Evolutionary conservation across 257 asterid species (phyloP), one percentile per base, ranked within the genome.

Genomic region (Nyctanthes arbortristis): DNA sequence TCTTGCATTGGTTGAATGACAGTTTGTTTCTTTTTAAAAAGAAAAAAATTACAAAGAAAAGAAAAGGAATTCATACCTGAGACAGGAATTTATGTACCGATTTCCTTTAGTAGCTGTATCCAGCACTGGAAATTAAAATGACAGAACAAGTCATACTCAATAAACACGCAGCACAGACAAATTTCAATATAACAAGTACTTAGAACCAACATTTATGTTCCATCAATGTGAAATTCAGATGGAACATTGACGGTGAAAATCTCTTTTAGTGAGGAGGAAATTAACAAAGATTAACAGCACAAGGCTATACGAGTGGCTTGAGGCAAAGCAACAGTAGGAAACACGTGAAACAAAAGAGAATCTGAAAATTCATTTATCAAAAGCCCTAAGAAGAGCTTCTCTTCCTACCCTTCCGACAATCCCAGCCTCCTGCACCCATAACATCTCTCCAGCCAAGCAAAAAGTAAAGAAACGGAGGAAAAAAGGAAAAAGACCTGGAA

Each of bases 91-190:
- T 30, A 93, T 87, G 73, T 87, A 91, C 13, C 92, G 86, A 65
- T 87, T 91, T 77, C 99, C 99, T 80, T 91, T 91, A 7, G 99
- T 86, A 12, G 97, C 83, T 68, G 97, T 89, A 81, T 91, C 99
- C 54, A 94, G 96, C 72, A 88, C 97, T 94, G 93, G n/a, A 73
- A 71, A 54, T 77, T 29, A 70, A 77, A 39, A 76, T 54, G 55
- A 65, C 69, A 70, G 63, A 61, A 75, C 56, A 65, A 34, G 40
- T 27, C 36, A 20, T 43, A 33, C 27, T 36, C 13, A 35, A 65
- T 70, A 49, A 18, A 59, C 31, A 52, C 5, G 20, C 8, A 34
- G 65, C 66, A 7, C 57, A 58, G 13, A n/a, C 56, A 63, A 36
- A 54, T 55, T 72, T 31, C 37, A 40, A 57, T 65, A 70, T 55